Base-by-base conservation (phyloP, 306 rosid genomes). In the Casuarina glauca region DNA sequence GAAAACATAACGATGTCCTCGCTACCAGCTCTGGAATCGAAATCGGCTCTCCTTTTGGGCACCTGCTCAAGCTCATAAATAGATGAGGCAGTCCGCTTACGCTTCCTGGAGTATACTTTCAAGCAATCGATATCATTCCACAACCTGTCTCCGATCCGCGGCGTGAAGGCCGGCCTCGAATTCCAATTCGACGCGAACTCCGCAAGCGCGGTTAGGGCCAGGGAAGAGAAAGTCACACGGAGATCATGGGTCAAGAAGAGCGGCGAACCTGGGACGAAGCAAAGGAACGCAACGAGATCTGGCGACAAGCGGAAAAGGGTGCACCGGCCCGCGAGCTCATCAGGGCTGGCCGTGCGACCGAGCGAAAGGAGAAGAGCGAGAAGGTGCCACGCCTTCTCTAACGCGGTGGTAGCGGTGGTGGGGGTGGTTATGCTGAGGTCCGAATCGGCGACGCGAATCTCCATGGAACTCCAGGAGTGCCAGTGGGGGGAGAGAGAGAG, bases 241-340 rank as follows among this genome's bases (percentile, higher is more conserved):
- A 88, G 89, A 52, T 82, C 70, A 2, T 15, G 19, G 16, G 81
- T 69, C 16, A 91, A 45, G 36, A 57, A 76, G 80, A 53, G 55
- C 43, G 90, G 96, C 3, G 90, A 89, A 64, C 41, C 41, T 6
- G 88, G 75, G 26, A 80, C 60, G 1, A 90, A 85, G 50, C 85
- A 80, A 20, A 79, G 73, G 80, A 12, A 55, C 54, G 54, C 51
- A 38, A 91, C 75, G 54, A 82, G 68, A 1, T 46, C 85, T 2
- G 90, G 70, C 0, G 91, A 69, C 0, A 79, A 82, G 0, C 79
- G 26, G 88, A 89, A 89, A 9, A 78, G 50, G 1, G 19, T 58
- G 75, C 93, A 91, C 13, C 66, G 80, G 3, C 83, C 72, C 6
- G 91, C 80, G 50, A 91, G 89, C 69, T 77, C 79, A 0, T 72